Evolutionary conservation across 2,329 filamentous ascomycete genomes (phyloP), one percentile per base, ranked within the genome.

Genomic region (Neofusicoccum kwambonambiense): DNA sequence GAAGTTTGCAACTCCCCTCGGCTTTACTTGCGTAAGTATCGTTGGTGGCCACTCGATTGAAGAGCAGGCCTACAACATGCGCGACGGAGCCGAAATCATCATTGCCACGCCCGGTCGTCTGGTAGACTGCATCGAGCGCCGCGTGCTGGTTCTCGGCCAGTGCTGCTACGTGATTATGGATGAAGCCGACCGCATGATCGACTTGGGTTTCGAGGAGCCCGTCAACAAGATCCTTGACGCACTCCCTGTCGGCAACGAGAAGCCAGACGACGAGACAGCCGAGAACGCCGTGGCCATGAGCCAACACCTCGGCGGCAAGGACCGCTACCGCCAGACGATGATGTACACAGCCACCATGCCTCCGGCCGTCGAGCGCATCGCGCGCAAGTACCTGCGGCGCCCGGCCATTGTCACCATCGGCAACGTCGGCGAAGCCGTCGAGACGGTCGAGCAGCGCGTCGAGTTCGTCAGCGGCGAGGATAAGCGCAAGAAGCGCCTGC

Each of bases 311-410:
- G 89, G 89, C 62, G 87, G 87, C 17, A 87, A 88, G 69, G 90
- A 93, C 72, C 86, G 90, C 22, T 98, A 98, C 80, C 85, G 95
- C 66, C 94, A 99, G 78, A 99, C 95, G 0, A 99, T 99, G 95
- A 99, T 99, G 95, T 99, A 98, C 87, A 98, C 95, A 69, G 95
- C 95, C 62, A 99, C 95, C 34, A 99, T 99, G 95, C 93, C 95
- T 1, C 81, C 91, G 0, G 87, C 91, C 0, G 91, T 99, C 15
- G 95, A 99, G 76, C 91, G 91, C 68, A 98, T 99, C 68, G 95
- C 95, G n/a, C 90, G 93, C 72, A 97, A 97, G 76, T 99, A 99
- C 75, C 87, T 98, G 15, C 90, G 94, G 0, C 88, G 95, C 12
- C 95, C 95, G 0, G 95, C 95, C 19, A 95, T 93, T 58, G 93